phyloP scores from a whole-genome alignment of 1,284 basidiomycete genomes.

The Pyrrhoderma lamaoense region DNA sequence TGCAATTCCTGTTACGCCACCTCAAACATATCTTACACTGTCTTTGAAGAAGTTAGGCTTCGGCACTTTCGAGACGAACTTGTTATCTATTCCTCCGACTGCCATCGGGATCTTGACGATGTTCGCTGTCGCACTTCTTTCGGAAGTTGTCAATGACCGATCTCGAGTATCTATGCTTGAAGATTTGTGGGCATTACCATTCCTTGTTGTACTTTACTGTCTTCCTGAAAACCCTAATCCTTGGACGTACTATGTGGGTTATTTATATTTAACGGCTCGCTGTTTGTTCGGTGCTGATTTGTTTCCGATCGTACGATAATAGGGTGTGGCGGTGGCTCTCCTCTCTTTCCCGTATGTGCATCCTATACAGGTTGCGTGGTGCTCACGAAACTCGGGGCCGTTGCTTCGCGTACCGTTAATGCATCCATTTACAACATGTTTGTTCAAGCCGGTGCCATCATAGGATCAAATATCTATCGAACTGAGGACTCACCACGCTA shows the following conservation, averaged over 20 bases:
- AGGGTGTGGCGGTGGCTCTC: slow-evolving; percentile 27
- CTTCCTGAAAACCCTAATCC: slow-evolving; percentile 38
- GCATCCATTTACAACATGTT: slow-evolving; percentile 58
- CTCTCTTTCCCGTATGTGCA: slow-evolving; percentile 39
- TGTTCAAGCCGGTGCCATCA: slow-evolving; percentile 47
- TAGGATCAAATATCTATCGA: slow-evolving; percentile 39
- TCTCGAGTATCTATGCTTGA: slow-evolving; percentile 40
- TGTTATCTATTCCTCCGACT: slow-evolving; percentile 51
- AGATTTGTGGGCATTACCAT: slow-evolving; percentile 46
- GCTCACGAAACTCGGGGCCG: slow-evolving; percentile 53
- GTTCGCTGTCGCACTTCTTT: slow-evolving; percentile 36
- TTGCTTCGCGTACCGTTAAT: slow-evolving; percentile 50
- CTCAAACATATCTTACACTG: slow-evolving; percentile 52
- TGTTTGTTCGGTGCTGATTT: not conserved
- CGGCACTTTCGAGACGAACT: slow-evolving; percentile 50
- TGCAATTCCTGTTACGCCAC: slow-evolving; percentile 43
- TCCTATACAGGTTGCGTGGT: slow-evolving; percentile 51
- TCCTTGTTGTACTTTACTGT: slow-evolving; percentile 41
- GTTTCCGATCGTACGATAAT: not conserved
- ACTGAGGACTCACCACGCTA: slow-evolving; percentile 39
- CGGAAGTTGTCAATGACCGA: slow-evolving; percentile 41
- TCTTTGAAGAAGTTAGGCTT: slow-evolving; percentile 56
- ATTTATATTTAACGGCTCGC: not conserved
- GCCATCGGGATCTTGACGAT: slow-evolving; percentile 38
- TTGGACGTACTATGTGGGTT: slow-evolving; percentile 39